Evolutionary conservation across 2,329 filamentous ascomycete genomes (phyloP).

Genomic region (Colletotrichum phormii): DNA sequence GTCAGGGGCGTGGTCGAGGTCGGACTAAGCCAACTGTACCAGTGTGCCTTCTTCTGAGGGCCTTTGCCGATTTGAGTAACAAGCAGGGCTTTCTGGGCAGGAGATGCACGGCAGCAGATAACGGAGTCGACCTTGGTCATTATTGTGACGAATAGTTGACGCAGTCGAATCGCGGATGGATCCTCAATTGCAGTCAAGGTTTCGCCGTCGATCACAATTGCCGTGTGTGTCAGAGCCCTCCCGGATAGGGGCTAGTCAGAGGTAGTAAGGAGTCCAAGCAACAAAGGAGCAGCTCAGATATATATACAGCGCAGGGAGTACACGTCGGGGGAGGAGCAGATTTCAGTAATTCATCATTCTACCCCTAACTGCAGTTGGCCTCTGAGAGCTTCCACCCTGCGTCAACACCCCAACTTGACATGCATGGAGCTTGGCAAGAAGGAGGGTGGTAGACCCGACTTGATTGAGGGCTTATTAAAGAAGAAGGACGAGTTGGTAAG

Average conservation of each 20-base stretch:
- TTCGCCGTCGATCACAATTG: slow-evolving; percentile 87
- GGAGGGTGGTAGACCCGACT: slow-evolving; percentile 32
- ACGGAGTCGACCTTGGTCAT: slow-evolving; percentile 87
- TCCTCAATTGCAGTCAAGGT: slow-evolving; percentile 79
- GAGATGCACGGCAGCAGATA: slow-evolving; percentile 91
- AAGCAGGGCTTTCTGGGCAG: slow-evolving; percentile 87
- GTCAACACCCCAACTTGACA: too few relatives aligned
- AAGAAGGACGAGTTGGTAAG: slow-evolving; percentile 30
- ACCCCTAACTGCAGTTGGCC: too few relatives aligned
- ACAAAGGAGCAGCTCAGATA: too few relatives aligned
- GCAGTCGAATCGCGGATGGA: slow-evolving; percentile 52
- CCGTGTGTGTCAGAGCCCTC: too few relatives aligned
- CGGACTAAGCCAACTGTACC: slow-evolving; percentile 51
- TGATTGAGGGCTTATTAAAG: slow-evolving; percentile 37
- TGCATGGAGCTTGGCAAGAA: slow-evolving; percentile 26
- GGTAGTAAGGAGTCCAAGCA: too few relatives aligned
- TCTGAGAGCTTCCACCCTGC: too few relatives aligned
- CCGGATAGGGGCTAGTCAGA: too few relatives aligned
- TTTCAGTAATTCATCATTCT: too few relatives aligned
- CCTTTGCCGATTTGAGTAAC: slow-evolving; percentile 82
- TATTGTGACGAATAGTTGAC: slow-evolving; percentile 78
- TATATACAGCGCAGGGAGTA: too few relatives aligned
- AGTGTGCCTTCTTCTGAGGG: slow-evolving; percentile 59
- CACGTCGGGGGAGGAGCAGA: too few relatives aligned
- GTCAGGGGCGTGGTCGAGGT: slow-evolving; percentile 69